Conservation (phyloP, 176 grass and related monocot species). For the Olyra latifolia region DNA sequence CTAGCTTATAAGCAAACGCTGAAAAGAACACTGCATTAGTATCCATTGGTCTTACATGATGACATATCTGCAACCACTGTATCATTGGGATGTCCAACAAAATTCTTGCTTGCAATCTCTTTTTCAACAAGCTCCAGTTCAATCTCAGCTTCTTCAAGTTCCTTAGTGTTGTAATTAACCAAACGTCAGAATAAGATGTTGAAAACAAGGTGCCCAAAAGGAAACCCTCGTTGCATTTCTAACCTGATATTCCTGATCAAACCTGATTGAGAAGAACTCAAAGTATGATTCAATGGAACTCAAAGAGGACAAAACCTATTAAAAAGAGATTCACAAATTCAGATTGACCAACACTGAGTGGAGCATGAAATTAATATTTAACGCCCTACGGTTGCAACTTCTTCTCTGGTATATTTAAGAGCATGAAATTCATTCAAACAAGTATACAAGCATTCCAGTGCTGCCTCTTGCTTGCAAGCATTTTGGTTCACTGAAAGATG, state of each 20-base stretch:
- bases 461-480: slow-evolving; percentile 30
- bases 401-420: neutral
- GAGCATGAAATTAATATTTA: slow-evolving; percentile 30
- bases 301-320: slow-evolving; percentile 82
- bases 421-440: slow-evolving; percentile 15
- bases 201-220: slow-evolving; percentile 28
- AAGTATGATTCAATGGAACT: slow-evolving; percentile 81
- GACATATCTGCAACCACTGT: slow-evolving; percentile 31
- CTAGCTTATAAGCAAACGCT: no score
- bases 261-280: slow-evolving; percentile 74
- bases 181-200: slow-evolving; percentile 36
- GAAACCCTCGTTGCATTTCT: slow-evolving; percentile 26
- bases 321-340: slow-evolving; percentile 31
- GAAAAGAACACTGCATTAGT: no score
- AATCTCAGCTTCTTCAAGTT: slow-evolving; percentile 95
- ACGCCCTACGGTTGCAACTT: slow-evolving; percentile 10
- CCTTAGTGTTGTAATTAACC: slow-evolving; percentile 54
- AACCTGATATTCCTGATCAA: slow-evolving; percentile 74
- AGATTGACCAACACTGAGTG: slow-evolving; percentile 28
- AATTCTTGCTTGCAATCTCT: slow-evolving; percentile 50
- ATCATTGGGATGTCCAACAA: slow-evolving; percentile 33
- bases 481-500: slow-evolving; percentile 21
- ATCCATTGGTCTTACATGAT: slow-evolving; percentile 40
- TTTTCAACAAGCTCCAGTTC: slow-evolving; percentile 85
- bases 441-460: slow-evolving; percentile 24